phyloP scores from a whole-genome alignment of 2,329 filamentous ascomycete species.

The Aspergillus novofumigatus region DNA sequence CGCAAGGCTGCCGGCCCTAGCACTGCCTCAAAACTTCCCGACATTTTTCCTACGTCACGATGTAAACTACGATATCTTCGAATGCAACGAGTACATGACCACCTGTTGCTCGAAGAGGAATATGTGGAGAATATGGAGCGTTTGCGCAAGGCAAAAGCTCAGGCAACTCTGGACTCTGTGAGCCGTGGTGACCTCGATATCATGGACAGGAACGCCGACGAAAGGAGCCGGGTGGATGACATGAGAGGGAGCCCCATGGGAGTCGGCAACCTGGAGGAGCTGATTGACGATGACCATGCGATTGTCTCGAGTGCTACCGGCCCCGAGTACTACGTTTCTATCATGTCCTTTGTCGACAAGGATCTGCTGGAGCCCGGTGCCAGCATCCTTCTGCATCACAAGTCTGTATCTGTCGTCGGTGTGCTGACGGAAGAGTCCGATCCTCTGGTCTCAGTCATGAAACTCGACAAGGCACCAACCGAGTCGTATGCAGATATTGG shows the following conservation, averaged over 20 bases:
- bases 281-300: constrained; percentile 98
- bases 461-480: constrained; percentile 96
- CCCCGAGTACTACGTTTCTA: constrained; percentile 98
- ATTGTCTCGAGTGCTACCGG: constrained; percentile 97
- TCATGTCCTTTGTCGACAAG: constrained; percentile 99
- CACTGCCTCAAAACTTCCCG: constrained; percentile 89
- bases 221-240: constrained; percentile 91
- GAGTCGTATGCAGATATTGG: constrained; percentile 99
- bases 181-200: constrained; percentile 65
- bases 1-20: constrained; percentile 91
- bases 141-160: constrained; percentile 83
- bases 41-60: constrained; percentile 89
- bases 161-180: constrained; percentile 52
- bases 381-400: constrained; percentile 92
- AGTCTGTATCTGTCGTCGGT: constrained; percentile 95
- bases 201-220: constrained; percentile 85
- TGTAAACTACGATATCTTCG: constrained; percentile 96
- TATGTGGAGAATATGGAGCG: constrained; percentile 99
- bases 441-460: constrained; percentile 96
- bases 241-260: constrained; percentile 99
- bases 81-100: constrained; percentile 98
- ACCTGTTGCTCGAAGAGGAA: constrained; percentile 93
- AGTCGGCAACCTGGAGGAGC: constrained; percentile 93
- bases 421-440: constrained; percentile 95
- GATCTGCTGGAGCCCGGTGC: constrained; percentile 94